Evolutionary conservation across 2,329 filamentous ascomycete genomes (phyloP), one percentile per base, ranked within the genome.

Genomic region (Verticillium dahliae): DNA sequence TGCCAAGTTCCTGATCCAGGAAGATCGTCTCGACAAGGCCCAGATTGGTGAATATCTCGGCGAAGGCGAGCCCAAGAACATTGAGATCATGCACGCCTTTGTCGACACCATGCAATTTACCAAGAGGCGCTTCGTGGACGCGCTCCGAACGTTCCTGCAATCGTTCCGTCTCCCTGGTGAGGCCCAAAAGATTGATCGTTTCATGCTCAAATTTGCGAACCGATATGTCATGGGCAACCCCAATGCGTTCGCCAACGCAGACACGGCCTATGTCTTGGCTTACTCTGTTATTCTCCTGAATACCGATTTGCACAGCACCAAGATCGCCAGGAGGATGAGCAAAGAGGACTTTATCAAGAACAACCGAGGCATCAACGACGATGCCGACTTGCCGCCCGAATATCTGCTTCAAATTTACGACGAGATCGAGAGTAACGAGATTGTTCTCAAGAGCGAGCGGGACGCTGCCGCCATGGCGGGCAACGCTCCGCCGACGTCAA

Each of bases 291-390:
- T 99, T 69, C 81, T 99, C 85, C 80, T 99, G 59, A 99, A 99
- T 74, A 97, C 93, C 1, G 95, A 99, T 79, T 85, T 94, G 68
- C 95, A 99, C 77, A 98, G 94, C 74, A 83, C 80, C 66, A 97
- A 97, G 73, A 85, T 99, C 69, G 82, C 80, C 1, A 86, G 85
- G 67, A 88, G 92, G 60, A 99, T 99, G 95, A 96, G 89, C 33
- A 92, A 92, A 66, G 90, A 97, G 65, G 96, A 99, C 67, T 99
- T 99, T 72, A 97, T 99, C 80, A 97, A 96, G 80, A 99, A 99
- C 77, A 99, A 99, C 74, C 83, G 95, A 34, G 95, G 95, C 62
- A 99, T 99, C 80, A 98, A 99, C 75, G 95, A 99, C 76, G 94
- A 91, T 67, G 90, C 92, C 35, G 91, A 98, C 78, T 78, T 99